phyloP scores from a whole-genome alignment of 2,329 filamentous ascomycete genomes.

The Phialophora macrospora region DNA sequence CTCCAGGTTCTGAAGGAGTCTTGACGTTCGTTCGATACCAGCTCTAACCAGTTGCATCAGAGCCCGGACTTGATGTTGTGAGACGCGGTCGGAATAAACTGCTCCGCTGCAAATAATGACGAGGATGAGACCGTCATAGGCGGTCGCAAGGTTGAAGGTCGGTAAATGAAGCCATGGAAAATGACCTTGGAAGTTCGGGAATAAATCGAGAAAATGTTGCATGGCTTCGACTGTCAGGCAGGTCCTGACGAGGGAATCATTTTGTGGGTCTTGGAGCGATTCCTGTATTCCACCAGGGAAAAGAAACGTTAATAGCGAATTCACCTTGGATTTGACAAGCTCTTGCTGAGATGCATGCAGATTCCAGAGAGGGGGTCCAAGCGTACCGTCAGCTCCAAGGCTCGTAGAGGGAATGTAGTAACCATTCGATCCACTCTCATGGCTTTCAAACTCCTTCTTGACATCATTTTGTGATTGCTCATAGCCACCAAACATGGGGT shows the following conservation, averaged over 20 bases:
- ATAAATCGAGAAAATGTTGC: slow-evolving; percentile 72
- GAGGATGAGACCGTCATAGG: slow-evolving; percentile 69
- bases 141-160: slow-evolving; percentile 69
- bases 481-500: slow-evolving; percentile 67
- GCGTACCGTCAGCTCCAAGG: slow-evolving; percentile 53
- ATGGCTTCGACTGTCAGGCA: slow-evolving; percentile 71
- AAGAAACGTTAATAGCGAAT: slow-evolving; percentile 63
- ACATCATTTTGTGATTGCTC: slow-evolving; percentile 69
- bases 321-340: slow-evolving; percentile 51
- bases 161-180: slow-evolving; percentile 74
- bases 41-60: slow-evolving; percentile 68
- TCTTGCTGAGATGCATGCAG: slow-evolving; percentile 57
- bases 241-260: slow-evolving; percentile 51
- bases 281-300: slow-evolving; percentile 62
- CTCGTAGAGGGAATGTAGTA: slow-evolving; percentile 55
- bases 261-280: slow-evolving; percentile 61
- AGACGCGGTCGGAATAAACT: slow-evolving; percentile 71
- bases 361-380: slow-evolving; percentile 52
- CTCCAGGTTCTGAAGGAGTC: slow-evolving; percentile 37
- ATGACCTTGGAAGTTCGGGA: slow-evolving; percentile 74
- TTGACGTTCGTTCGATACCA: slow-evolving; percentile 42
- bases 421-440: slow-evolving; percentile 53
- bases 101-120: slow-evolving; percentile 75
- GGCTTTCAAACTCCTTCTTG: slow-evolving; percentile 59
- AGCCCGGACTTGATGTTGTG: slow-evolving; percentile 65